phyloP scores from a whole-genome alignment of 371 early-diverging fungal genomes.

The Vairimorpha necatrix region DNA sequence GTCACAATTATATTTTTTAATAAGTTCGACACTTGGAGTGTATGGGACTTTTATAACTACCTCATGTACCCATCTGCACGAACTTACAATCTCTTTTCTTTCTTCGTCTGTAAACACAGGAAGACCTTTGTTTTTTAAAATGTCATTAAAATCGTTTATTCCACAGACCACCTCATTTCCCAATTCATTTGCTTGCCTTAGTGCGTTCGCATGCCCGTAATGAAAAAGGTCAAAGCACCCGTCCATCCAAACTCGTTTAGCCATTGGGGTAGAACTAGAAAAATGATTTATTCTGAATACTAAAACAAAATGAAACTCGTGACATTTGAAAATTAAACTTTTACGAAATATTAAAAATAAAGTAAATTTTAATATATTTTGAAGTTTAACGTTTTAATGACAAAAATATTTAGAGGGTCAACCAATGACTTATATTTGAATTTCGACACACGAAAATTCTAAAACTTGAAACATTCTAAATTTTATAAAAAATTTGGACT shows the following conservation, averaged over 20 bases:
- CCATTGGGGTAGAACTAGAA: too few species aligned
- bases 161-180: conserved; percentile 75
- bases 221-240: conserved; percentile 92
- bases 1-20: conserved; percentile 76
- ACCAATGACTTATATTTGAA: too few species aligned
- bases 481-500: too few species aligned
- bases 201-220: conserved; percentile 85
- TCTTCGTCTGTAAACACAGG: conserved; percentile 88
- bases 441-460: too few species aligned
- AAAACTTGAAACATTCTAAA: too few species aligned
- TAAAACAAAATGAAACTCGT: too few species aligned
- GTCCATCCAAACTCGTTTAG: conserved; percentile 66
- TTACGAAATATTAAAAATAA: too few species aligned
- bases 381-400: too few species aligned
- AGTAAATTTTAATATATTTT: too few species aligned
- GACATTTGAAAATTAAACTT: too few species aligned
- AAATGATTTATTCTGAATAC: too few species aligned
- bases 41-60: conserved; percentile 85
- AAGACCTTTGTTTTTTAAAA: conserved; percentile 81
- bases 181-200: conserved; percentile 83
- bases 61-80: conserved; percentile 89
- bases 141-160: conserved; percentile 82
- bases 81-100: conserved; percentile 79
- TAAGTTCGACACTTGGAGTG: conserved; percentile 73
- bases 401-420: too few species aligned